Evolutionary conservation across 1,284 basidiomycete species (phyloP).

Genomic region (Ceratobasidium sp.): DNA sequence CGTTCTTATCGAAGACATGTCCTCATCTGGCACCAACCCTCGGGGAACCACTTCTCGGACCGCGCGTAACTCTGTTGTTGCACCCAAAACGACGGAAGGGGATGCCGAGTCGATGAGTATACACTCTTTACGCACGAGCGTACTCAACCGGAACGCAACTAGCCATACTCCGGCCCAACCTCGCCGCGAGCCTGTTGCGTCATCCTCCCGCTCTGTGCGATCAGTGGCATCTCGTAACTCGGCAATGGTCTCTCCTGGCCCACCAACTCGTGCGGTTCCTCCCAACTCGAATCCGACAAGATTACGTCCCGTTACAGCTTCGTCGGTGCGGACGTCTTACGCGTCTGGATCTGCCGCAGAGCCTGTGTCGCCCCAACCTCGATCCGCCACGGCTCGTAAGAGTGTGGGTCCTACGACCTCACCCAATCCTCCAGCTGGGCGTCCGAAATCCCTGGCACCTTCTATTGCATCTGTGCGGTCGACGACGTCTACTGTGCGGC

Average conservation of each 20-base stretch:
- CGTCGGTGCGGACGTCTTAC: constrained; percentile 43
- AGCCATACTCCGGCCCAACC: constrained; percentile 44
- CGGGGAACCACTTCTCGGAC: constrained; percentile 45
- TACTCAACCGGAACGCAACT: constrained; percentile 59
- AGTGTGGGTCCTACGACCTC: constrained; percentile 32
- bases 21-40: not conserved
- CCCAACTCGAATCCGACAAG: constrained; percentile 38
- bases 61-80: constrained; percentile 41
- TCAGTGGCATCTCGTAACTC: constrained; percentile 35
- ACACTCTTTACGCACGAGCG: constrained; percentile 63
- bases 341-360: constrained; percentile 13
- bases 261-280: constrained; percentile 23
- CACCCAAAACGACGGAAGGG: constrained; percentile 46
- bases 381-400: constrained; percentile 23
- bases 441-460: constrained; percentile 50
- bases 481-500: constrained; percentile 53
- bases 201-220: constrained; percentile 42
- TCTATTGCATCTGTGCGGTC: constrained; percentile 52
- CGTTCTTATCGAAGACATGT: constrained; percentile 68
- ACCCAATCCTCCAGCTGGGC: constrained; percentile 43
- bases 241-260: constrained; percentile 29
- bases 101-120: constrained; percentile 57
- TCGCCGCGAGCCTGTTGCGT: constrained; percentile 32
- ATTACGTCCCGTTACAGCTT: constrained; percentile 19
- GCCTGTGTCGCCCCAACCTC: not conserved